These are phyloP conservation scores for Linnemannia zychae DNA, from an alignment of 192 early-diverging fungal species.

Conservation along the genomic window DNA sequence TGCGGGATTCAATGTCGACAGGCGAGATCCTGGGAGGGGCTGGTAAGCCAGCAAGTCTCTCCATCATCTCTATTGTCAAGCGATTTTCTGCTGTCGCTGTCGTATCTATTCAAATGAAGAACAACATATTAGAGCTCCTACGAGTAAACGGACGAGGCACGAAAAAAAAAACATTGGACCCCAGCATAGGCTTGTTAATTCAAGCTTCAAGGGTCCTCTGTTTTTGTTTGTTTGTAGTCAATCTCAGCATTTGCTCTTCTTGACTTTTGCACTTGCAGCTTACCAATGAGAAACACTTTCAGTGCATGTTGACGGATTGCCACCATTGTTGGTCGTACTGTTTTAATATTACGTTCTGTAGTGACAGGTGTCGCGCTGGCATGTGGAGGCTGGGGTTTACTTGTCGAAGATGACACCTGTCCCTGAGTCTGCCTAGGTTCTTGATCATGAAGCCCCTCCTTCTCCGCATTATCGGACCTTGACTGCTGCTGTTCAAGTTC, in stretches of 20 bases:
- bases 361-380: too few relatives aligned
- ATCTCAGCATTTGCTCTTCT: not conserved
- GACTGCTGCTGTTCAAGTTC: not conserved
- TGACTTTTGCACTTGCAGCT: not conserved
- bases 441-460: not conserved
- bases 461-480: not conserved
- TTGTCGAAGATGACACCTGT: not conserved
- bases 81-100: not conserved
- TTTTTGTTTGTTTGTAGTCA: constrained; percentile 14
- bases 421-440: not conserved
- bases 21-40: not conserved
- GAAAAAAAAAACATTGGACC: not conserved
- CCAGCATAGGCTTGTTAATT: not conserved
- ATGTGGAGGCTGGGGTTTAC: not conserved
- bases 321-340: not conserved
- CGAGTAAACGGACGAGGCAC: too few relatives aligned
- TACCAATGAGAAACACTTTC: constrained; percentile 12
- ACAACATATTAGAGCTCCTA: not conserved
- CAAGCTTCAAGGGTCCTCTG: not conserved
- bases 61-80: constrained; percentile 30
- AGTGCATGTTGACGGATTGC: constrained; percentile 36
- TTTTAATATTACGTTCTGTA: not conserved
- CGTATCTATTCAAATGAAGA: not conserved
- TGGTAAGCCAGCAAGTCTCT: constrained; percentile 9
- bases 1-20: constrained; percentile 30